These are phyloP conservation scores for Maudiozyma turicensis DNA, from an alignment of 805 yeast species.

Conservation along the genomic window DNA sequence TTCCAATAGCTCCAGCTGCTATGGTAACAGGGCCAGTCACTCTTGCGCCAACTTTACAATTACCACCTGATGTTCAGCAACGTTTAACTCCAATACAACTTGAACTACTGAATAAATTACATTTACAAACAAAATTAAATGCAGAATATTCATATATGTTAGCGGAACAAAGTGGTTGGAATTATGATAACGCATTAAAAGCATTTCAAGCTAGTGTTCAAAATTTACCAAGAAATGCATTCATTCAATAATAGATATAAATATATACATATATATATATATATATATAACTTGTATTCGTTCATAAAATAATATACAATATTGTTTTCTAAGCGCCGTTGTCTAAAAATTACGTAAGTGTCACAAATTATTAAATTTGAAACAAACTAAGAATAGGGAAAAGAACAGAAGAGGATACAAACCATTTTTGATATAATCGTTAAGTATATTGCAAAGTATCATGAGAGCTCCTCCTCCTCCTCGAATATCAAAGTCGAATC, in stretches of 20 bases:
- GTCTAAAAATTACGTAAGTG: not conserved
- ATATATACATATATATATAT: not conserved
- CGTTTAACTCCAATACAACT: slow-evolving; percentile 48
- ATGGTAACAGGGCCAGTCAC: not conserved
- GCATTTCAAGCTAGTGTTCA: slow-evolving; percentile 63
- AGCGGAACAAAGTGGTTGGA: slow-evolving; percentile 83
- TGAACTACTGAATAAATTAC: slow-evolving; percentile 52
- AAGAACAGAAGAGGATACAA: not conserved
- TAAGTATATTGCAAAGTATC: too few species aligned
- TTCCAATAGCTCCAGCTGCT: not conserved
- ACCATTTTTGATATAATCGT: too few species aligned
- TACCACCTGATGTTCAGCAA: slow-evolving; percentile 46
- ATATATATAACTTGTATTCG: too few species aligned
- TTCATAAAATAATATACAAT: not conserved
- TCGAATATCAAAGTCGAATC: slow-evolving; percentile 18
- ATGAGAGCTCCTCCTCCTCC: slow-evolving; percentile 30
- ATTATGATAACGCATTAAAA: slow-evolving; percentile 54
- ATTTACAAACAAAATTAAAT: slow-evolving; percentile 64
- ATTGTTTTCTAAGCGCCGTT: not conserved
- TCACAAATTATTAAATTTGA: not conserved
- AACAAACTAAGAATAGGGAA: not conserved
- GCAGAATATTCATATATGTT: slow-evolving; percentile 75
- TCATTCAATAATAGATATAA: slow-evolving; percentile 15
- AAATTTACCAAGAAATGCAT: slow-evolving; percentile 52
- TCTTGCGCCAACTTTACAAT: slow-evolving; percentile 29